phyloP scores from a whole-genome alignment of 2,329 filamentous ascomycete genomes.

The Alternaria brassicae region DNA sequence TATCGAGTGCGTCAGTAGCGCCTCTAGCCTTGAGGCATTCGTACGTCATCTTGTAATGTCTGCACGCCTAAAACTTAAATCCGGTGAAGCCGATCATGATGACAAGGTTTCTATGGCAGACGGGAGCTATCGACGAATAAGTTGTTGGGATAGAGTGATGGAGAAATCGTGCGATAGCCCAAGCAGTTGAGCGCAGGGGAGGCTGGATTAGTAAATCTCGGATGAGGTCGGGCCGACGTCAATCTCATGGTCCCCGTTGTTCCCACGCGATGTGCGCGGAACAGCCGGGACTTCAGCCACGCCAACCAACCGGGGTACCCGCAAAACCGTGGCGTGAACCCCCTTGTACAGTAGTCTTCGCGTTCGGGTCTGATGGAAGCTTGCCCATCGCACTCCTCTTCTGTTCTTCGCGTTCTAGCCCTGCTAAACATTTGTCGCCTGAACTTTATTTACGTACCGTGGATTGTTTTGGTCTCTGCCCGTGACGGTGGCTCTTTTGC shows the following conservation, averaged over 20 bases:
- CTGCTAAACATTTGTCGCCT: too few species aligned
- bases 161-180: too few species aligned
- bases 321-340: not conserved
- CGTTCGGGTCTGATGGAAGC: too few species aligned
- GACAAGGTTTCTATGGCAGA: not conserved
- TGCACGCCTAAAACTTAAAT: not conserved
- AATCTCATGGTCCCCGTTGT: not conserved
- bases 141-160: not conserved
- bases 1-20: slow-evolving; percentile 3
- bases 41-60: not conserved
- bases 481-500: not conserved
- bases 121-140: not conserved
- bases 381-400: too few species aligned
- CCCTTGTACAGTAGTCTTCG: too few species aligned
- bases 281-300: not conserved
- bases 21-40: not conserved
- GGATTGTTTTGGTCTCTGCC: not conserved
- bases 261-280: not conserved
- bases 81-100: not conserved
- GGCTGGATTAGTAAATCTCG: not conserved
- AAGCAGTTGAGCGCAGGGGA: not conserved
- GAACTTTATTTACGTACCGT: too few species aligned
- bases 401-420: too few species aligned
- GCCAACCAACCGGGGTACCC: too few species aligned
- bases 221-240: not conserved